phyloP scores from a whole-genome alignment of 129 eudicot genomes.

The Pseudognaphalium luteoalbum region DNA sequence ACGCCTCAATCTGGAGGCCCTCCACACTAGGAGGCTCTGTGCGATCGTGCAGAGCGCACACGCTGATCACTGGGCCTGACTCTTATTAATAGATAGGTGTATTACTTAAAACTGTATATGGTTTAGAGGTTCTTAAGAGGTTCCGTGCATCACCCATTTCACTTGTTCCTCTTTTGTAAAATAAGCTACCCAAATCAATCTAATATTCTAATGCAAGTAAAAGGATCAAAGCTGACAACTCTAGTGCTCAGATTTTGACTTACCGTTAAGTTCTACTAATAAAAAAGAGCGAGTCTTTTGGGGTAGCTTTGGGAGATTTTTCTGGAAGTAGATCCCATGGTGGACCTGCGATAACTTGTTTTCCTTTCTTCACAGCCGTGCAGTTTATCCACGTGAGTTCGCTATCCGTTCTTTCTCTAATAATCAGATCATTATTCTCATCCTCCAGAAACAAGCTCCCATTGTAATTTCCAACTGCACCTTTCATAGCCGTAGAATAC shows the following conservation, averaged over 20 bases:
- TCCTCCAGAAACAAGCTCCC: slow-evolving; percentile 80
- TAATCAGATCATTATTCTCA: slow-evolving; percentile 55
- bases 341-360: slow-evolving; percentile 57
- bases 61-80: too few species aligned
- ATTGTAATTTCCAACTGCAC: slow-evolving; percentile 71
- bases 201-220: not conserved
- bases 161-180: too few species aligned
- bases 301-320: slow-evolving; percentile 36
- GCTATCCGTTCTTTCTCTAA: slow-evolving; percentile 56
- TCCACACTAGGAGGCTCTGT: too few species aligned
- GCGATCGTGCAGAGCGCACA: too few species aligned
- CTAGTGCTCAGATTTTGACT: not conserved
- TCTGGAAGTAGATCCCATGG: slow-evolving; percentile 72
- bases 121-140: too few species aligned
- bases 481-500: slow-evolving; percentile 49
- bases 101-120: too few species aligned
- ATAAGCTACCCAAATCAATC: not conserved
- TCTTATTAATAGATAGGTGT: too few species aligned
- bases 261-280: slow-evolving; percentile 59
- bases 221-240: not conserved
- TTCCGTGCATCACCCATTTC: not conserved
- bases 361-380: slow-evolving; percentile 69
- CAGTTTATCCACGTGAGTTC: slow-evolving; percentile 77
- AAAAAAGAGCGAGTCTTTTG: slow-evolving; percentile 71
- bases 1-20: too few species aligned